Evolutionary conservation across 768 basidiomycete genomes (phyloP).

Genomic region (Tubosaeta brunneosetosa): DNA sequence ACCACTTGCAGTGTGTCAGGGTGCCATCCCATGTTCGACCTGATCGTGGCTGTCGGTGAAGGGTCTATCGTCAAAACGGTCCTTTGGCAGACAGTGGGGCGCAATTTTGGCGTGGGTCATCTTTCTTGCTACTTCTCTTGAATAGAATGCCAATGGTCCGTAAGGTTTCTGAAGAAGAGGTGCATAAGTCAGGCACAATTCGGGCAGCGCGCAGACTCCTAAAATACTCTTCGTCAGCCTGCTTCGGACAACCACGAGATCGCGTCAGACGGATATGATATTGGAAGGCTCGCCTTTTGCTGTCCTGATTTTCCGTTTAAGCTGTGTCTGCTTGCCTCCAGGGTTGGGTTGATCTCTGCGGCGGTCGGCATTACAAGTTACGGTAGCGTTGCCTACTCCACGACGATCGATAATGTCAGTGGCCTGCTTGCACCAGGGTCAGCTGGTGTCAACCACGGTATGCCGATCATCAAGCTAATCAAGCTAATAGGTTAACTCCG

Average conservation of each 20-base stretch:
- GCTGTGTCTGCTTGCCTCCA: conserved; percentile 6
- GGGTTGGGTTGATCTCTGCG: conserved; percentile 35
- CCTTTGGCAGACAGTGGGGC: conserved; percentile 42
- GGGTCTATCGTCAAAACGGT: conserved; percentile 58
- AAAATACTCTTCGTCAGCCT: conserved; percentile 17
- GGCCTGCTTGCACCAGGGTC: conserved; percentile 52
- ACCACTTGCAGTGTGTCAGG: conserved; percentile 39
- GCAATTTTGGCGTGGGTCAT: conserved; percentile 50
- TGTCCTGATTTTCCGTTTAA: background rate
- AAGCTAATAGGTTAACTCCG: background rate
- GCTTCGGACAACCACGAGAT: conserved; percentile 37
- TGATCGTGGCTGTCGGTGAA: background rate
- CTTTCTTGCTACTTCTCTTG: background rate
- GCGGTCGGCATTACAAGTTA: conserved; percentile 39
- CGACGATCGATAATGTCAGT: conserved; percentile 41
- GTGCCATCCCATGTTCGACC: background rate
- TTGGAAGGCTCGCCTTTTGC: conserved; percentile 34
- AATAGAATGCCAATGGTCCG: background rate
- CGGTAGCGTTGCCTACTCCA: conserved; percentile 44
- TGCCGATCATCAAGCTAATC: background rate
- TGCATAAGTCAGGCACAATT: background rate
- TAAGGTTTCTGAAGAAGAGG: conserved; percentile 47
- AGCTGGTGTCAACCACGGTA: conserved; percentile 48
- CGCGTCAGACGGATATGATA: conserved; percentile 43
- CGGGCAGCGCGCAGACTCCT: background rate